These are phyloP conservation scores for Fusarium pininemorale DNA, from an alignment of 2,329 filamentous ascomycete genomes.

Conservation along the genomic window DNA sequence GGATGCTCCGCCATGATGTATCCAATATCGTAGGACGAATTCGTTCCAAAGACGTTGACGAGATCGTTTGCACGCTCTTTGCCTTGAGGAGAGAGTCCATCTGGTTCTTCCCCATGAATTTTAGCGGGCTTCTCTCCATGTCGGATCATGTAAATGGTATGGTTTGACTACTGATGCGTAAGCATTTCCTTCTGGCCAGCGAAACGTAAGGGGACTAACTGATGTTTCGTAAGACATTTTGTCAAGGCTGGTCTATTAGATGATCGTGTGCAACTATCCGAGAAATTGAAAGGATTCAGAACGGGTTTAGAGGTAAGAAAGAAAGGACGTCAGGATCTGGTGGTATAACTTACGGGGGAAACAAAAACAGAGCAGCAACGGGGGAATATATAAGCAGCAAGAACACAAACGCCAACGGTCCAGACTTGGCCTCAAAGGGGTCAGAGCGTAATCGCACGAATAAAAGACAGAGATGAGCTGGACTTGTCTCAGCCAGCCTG, in stretches of 20 bases:
- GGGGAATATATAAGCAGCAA: fast-evolving
- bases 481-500: neutral
- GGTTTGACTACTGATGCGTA: neutral
- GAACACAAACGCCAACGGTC: fast-evolving
- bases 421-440: neutral
- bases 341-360: fast-evolving
- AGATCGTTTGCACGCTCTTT: neutral
- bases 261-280: neutral
- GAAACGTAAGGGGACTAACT: neutral
- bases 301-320: neutral
- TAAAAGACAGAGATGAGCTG: neutral
- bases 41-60: neutral
- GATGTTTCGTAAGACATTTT: neutral
- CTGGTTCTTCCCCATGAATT: fast-evolving
- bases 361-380: fast-evolving
- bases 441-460: neutral
- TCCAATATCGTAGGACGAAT: neutral
- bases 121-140: neutral
- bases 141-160: neutral
- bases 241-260: fast-evolving
- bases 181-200: fast-evolving
- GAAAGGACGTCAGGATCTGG: neutral
- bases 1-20: neutral
- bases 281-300: fast-evolving
- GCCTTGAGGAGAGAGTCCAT: neutral